Evolutionary conservation across 805 yeast genomes (phyloP).

Genomic region (Zygoascus tannicola): DNA sequence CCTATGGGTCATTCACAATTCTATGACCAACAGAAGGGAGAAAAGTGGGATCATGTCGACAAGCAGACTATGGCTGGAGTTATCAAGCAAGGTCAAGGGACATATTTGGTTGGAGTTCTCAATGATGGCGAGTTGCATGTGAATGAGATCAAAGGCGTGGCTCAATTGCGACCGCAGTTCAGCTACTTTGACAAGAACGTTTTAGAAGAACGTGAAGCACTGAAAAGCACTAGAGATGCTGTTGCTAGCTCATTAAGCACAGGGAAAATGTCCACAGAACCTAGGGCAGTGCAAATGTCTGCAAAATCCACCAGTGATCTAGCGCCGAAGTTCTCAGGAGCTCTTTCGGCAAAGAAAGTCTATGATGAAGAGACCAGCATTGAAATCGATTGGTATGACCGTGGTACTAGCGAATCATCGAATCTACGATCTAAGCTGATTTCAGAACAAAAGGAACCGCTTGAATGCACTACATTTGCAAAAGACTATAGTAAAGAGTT

Average conservation of each 20-base stretch:
- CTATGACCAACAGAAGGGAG: constrained; percentile 55
- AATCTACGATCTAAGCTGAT: constrained; percentile 22
- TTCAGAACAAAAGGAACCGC: constrained; percentile 11
- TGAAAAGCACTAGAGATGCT: constrained; percentile 33
- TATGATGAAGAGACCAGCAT: constrained; percentile 52
- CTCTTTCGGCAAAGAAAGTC: constrained; percentile 50
- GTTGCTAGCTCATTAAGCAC: constrained; percentile 17
- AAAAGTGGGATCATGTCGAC: constrained; percentile 52
- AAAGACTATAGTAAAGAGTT: constrained; percentile 18
- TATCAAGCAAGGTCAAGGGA: constrained; percentile 29
- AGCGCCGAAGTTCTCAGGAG: constrained; percentile 59
- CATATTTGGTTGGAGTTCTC: constrained; percentile 33
- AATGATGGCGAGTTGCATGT: constrained; percentile 48
- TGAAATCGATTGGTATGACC: constrained; percentile 39
- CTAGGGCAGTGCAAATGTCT: constrained; percentile 67
- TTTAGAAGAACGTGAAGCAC: constrained; percentile 31
- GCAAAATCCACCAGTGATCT: constrained; percentile 54
- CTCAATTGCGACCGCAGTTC: constrained; percentile 77
- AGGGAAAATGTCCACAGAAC: constrained; percentile 29
- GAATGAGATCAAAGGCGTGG: constrained; percentile 53
- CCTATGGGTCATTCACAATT: constrained; percentile 63
- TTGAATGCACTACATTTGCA: constrained; percentile 14
- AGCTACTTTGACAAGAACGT: constrained; percentile 60
- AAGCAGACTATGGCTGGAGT: constrained; percentile 67
- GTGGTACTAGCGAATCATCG: constrained; percentile 28